Evolutionary conservation across 2,329 filamentous ascomycete species (phyloP), one percentile per base, ranked within the genome.

Genomic region (Biscogniauxia mediterranea): DNA sequence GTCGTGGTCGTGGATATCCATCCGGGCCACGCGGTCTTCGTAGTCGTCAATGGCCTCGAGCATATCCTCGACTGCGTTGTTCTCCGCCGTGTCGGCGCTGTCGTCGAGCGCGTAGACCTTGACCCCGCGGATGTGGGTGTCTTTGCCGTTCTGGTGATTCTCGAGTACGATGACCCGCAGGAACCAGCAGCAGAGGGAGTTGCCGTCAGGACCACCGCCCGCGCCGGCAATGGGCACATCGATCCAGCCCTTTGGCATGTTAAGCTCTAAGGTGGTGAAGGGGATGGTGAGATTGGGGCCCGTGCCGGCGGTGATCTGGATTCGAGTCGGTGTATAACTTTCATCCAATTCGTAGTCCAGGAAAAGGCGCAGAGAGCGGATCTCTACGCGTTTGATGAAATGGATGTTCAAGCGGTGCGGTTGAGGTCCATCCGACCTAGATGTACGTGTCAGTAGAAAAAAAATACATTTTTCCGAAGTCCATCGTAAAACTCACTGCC

Each of bases 61-160:
- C 55, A 75, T 71, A n/a, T 77, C 75, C 20, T 75, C 72, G 8
- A 76, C 60, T 0, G 74, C 70, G 23, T 75, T 78, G 55, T 74
- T 73, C 50, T 77, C 73, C 2, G 74, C 72, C 3, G 75, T 78
- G 15, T 76, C 74, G 3, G 74, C 77, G 17, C 76, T 77, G 13
- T 79, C 77, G 62, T 85, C 83, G 26, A 85, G 77, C 1, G 85
- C 85, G 67, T 86, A 99, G 9, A 98, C 89, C 78, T 97, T 96
- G 75, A 99, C 85, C 1, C 93, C 94, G 17, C 95, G 85, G 23
- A 99, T 84, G 80, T 99, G 95, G n/a, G 95, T 99, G 74, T 99
- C 95, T 75, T 99, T 99, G 66, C 95, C 95, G 75, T 99, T 99
- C 78, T 99, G 95, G 75, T 99, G 95, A 73, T 99, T 99, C 78